phyloP scores from a whole-genome alignment of 768 basidiomycete species.

The Obba rivulosa region DNA sequence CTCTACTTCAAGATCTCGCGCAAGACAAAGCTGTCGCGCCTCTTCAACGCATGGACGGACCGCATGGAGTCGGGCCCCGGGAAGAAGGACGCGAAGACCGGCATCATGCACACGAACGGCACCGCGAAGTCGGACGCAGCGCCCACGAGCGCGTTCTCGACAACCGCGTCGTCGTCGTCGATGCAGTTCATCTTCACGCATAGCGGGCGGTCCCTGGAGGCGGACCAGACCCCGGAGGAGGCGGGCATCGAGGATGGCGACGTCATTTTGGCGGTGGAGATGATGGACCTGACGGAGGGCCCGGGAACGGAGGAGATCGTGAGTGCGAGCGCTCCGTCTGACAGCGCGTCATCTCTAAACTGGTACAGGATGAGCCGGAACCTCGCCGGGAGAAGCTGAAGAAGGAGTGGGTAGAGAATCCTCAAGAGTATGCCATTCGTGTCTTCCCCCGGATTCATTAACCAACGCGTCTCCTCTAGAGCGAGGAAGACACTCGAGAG shows the following conservation, averaged over 20 bases:
- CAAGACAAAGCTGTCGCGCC: conserved; percentile 77
- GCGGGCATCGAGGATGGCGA: conserved; percentile 85
- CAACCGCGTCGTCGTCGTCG: conserved; percentile 28
- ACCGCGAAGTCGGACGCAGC: conserved; percentile 45
- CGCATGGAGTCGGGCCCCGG: conserved; percentile 57
- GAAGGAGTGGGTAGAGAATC: conserved; percentile 79
- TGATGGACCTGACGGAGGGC: conserved; percentile 84
- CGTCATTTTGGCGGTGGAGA: conserved; percentile 83
- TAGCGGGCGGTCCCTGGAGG: conserved; percentile 72
- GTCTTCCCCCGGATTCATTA: background rate
- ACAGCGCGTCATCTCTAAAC: background rate
- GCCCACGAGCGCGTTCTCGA: conserved; percentile 13
- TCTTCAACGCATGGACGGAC: conserved; percentile 86
- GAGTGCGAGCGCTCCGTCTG: conserved; percentile 3
- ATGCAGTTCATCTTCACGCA: conserved; percentile 87
- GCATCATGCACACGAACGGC: conserved; percentile 32
- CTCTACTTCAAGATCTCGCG: conserved; percentile 91
- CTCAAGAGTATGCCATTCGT: conserved; percentile 50
- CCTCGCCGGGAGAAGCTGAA: conserved; percentile 63
- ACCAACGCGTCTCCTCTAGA: conserved; percentile 30
- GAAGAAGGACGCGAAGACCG: conserved; percentile 9
- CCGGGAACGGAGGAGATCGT: conserved; percentile 60
- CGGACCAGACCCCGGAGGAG: conserved; percentile 82
- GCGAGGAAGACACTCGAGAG: conserved; percentile 73
- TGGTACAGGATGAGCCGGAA: conserved; percentile 56